Percentiles rank a stretch among this genome's conserved stretches.
Conservation (phyloP, 805 yeast species). For the Starmera dryadoides region DNA sequence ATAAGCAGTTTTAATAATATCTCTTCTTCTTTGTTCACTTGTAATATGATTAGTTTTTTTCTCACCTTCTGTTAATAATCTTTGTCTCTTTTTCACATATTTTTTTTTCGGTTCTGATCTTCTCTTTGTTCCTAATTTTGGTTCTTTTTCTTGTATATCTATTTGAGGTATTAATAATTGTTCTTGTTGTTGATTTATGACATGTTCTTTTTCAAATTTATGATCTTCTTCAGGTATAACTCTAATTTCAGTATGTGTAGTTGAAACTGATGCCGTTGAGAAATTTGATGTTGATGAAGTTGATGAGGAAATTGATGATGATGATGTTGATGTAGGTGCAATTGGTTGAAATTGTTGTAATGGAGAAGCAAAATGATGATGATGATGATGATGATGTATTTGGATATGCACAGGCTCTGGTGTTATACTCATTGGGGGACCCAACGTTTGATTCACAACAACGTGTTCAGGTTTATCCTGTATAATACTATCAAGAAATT, state of each 20-base stretch:
- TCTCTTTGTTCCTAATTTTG: not conserved
- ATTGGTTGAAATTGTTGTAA: not conserved
- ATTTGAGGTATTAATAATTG: not conserved
- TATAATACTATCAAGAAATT: conserved; percentile 21
- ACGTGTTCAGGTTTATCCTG: conserved; percentile 9
- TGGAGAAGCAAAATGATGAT: not conserved
- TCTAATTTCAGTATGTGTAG: no score
- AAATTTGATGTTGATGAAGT: no score
- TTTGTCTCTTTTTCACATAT: conserved; percentile 11
- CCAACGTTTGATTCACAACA: not conserved
- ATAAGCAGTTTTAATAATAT: conserved; percentile 17
- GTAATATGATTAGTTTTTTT: conserved; percentile 19
- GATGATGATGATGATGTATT: not conserved
- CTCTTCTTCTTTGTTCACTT: conserved; percentile 20
- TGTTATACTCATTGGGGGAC: not conserved
- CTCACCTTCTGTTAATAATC: conserved; percentile 17
- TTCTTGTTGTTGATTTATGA: not conserved
- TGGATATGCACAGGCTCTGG: not conserved
- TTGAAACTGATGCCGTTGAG: no score
- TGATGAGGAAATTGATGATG: no score
- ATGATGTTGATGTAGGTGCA: no score
- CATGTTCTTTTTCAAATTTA: not conserved
- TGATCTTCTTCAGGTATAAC: no score
- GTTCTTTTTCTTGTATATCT: not conserved
- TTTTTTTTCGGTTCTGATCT: conserved; percentile 1